phyloP scores from a whole-genome alignment of 2,329 filamentous ascomycete species.

The Trichophyton rubrum region DNA sequence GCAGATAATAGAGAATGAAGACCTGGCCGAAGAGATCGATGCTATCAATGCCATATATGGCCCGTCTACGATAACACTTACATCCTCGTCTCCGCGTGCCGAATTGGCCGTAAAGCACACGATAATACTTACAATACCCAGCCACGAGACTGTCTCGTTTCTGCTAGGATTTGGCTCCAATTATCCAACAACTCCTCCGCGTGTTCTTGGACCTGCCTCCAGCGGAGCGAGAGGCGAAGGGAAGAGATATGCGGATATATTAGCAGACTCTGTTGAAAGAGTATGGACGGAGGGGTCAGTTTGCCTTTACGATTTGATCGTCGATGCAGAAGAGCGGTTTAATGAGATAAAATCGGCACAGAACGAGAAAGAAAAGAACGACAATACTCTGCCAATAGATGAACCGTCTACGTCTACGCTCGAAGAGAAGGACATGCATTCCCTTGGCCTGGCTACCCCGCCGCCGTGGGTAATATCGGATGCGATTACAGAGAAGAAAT shows the following conservation, averaged over 20 bases:
- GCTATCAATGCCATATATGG: conserved; percentile 48
- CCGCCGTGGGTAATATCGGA: conserved; percentile 64
- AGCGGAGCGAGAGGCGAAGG: conserved; percentile 64
- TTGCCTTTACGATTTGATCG: conserved; percentile 83
- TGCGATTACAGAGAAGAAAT: conserved; percentile 67
- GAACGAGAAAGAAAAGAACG: not conserved
- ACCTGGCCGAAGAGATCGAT: conserved; percentile 37
- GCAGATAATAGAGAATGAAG: conserved; percentile 19
- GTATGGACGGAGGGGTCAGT: conserved; percentile 63
- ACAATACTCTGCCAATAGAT: not conserved
- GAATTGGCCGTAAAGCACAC: conserved; percentile 21
- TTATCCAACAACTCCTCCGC: conserved; percentile 65
- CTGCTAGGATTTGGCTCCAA: conserved; percentile 52
- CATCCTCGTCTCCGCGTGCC: conserved; percentile 14
- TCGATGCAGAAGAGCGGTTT: conserved; percentile 42
- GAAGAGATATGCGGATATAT: conserved; percentile 54
- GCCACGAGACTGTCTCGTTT: conserved; percentile 37
- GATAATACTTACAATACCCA: conserved; percentile 55
- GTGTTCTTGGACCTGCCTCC: conserved; percentile 65
- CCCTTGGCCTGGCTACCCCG: conserved; percentile 19
- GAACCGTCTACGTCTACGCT: conserved; percentile 12
- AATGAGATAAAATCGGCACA: conserved; percentile 40
- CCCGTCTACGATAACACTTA: conserved; percentile 46
- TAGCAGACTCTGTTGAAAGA: conserved; percentile 53
- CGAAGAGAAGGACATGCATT: not conserved